Conservation (phyloP, 2,329 filamentous ascomycete species). For the Teratosphaeria epicoccoides region DNA sequence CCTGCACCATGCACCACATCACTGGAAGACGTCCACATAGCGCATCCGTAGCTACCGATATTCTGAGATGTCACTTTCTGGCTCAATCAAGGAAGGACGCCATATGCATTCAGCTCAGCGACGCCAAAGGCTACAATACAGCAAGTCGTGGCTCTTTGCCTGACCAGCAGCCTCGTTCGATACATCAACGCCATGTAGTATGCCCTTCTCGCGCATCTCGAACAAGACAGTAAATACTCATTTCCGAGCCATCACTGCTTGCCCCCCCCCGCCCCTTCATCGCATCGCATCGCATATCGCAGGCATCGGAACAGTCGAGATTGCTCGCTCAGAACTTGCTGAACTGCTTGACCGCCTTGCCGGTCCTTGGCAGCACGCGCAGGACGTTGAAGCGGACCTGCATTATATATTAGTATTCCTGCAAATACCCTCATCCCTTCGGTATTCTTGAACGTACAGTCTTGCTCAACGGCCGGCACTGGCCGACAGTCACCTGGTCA, state of each 20-base stretch:
- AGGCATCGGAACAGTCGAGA: background rate
- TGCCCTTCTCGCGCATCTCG: background rate
- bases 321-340: constrained; percentile 71
- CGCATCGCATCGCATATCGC: background rate
- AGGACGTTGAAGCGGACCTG: constrained; percentile 99
- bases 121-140: background rate
- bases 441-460: constrained; percentile 59
- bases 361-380: constrained; percentile 91
- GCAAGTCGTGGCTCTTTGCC: background rate
- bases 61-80: no score
- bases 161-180: background rate
- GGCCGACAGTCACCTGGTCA: constrained; percentile 98
- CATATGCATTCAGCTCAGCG: background rate
- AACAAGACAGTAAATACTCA: background rate
- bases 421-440: background rate
- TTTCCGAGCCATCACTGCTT: background rate
- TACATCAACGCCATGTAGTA: background rate
- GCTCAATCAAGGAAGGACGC: background rate
- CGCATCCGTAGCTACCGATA: no score
- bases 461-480: constrained; percentile 99
- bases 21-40: no score
- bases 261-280: background rate
- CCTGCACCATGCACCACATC: no score
- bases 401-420: constrained; percentile 11
- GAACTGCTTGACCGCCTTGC: constrained; percentile 97